These are phyloP conservation scores for Erysimum cheiri DNA, from an alignment of 441 rosid species.

Conservation along the genomic window DNA sequence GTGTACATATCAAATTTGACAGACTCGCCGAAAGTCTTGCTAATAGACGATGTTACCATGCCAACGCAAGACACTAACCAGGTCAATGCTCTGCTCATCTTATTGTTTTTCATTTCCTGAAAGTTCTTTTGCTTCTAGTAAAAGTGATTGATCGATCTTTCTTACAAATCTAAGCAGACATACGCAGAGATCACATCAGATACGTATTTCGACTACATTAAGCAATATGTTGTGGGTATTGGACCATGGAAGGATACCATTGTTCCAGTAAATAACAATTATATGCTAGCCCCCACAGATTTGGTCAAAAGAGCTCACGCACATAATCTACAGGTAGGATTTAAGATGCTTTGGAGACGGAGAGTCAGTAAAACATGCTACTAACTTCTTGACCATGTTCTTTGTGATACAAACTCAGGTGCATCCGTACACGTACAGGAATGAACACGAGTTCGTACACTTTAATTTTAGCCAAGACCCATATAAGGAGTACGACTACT, in stretches of 20 bases:
- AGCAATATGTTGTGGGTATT: slow-evolving; percentile 74
- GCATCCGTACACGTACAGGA: slow-evolving; percentile 90
- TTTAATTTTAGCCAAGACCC: slow-evolving; percentile 85
- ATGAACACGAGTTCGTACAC: slow-evolving; percentile 67
- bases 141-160: not conserved
- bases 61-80: slow-evolving; percentile 86
- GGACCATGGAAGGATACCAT: slow-evolving; percentile 94
- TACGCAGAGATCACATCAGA: slow-evolving; percentile 87
- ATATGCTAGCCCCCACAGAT: slow-evolving; percentile 68
- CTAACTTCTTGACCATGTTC: slow-evolving; percentile 24
- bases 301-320: slow-evolving; percentile 82
- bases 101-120: not conserved
- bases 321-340: slow-evolving; percentile 67
- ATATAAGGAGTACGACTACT: slow-evolving; percentile 71
- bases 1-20: slow-evolving; percentile 66
- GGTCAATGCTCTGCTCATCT: slow-evolving; percentile 46
- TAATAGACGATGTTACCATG: slow-evolving; percentile 63
- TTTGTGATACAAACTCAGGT: slow-evolving; percentile 59
- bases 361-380: slow-evolving; percentile 11
- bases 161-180: slow-evolving; percentile 51
- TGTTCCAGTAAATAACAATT: slow-evolving; percentile 60
- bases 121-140: not conserved
- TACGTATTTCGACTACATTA: slow-evolving; percentile 65
- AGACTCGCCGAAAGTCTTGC: slow-evolving; percentile 68
- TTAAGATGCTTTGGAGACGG: not conserved